Percentiles rank a stretch among this genome's conserved stretches.
Conservation (phyloP, 208 protist species). For the Herpetomonas tarakana region DNA sequence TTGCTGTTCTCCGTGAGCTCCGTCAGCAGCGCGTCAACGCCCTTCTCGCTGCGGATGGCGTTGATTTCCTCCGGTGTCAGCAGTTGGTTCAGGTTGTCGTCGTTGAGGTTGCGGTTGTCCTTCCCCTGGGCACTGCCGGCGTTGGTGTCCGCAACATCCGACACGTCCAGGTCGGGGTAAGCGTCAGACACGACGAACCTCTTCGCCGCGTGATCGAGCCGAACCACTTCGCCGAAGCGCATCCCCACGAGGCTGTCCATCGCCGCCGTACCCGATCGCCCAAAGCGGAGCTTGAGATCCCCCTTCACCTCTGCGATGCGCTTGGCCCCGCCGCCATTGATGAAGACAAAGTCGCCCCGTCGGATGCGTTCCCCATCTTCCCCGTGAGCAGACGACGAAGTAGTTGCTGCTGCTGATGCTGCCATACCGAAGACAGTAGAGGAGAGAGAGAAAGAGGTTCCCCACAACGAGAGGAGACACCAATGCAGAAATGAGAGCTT, state of each 20-base stretch:
- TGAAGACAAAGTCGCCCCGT: slow-evolving; percentile 79
- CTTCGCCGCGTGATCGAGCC: slow-evolving; percentile 49
- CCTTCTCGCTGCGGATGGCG: slow-evolving; percentile 65
- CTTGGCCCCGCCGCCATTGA: slow-evolving; percentile 70
- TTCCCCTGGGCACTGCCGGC: slow-evolving; percentile 25
- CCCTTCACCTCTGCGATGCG: slow-evolving; percentile 65
- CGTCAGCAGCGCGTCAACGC: slow-evolving; percentile 69
- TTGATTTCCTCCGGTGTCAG: slow-evolving; percentile 78
- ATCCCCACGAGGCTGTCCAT: slow-evolving; percentile 71
- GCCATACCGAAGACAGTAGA: too few relatives aligned
- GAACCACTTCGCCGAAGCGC: slow-evolving; percentile 77
- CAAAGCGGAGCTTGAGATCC: slow-evolving; percentile 56
- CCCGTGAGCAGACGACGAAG: too few relatives aligned
- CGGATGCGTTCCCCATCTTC: slow-evolving; percentile 51
- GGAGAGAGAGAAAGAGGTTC: too few relatives aligned
- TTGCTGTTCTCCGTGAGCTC: slow-evolving; percentile 80
- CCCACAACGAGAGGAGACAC: too few relatives aligned
- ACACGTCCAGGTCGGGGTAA: slow-evolving; percentile 88
- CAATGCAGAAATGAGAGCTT: too few relatives aligned
- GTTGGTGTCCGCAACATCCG: slow-evolving; percentile 19
- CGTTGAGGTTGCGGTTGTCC: slow-evolving; percentile 83
- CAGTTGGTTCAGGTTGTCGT: slow-evolving; percentile 78
- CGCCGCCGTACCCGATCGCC: slow-evolving; percentile 51
- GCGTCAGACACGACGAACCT: slow-evolving; percentile 61
- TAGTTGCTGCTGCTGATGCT: too few relatives aligned